phyloP scores from a whole-genome alignment of 2,329 filamentous ascomycete species.

The Acephala macrosclerotiorum region DNA sequence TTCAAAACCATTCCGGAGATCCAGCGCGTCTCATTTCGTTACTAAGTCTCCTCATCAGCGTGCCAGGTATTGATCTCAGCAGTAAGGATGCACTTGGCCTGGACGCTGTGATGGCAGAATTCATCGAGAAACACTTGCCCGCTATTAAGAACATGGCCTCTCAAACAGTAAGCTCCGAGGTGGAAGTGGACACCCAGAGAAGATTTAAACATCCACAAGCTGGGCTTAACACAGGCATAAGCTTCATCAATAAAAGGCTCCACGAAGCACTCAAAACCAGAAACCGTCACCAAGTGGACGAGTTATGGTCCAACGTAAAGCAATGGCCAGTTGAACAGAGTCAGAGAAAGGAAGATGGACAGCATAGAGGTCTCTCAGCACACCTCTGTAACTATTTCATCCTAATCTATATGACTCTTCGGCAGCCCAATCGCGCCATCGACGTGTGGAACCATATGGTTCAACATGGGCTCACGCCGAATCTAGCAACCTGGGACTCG shows the following conservation, averaged over 20 bases:
- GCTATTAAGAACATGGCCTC: conserved; percentile 23
- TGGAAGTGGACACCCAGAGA: conserved; percentile 2
- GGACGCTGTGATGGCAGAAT: conserved; percentile 23
- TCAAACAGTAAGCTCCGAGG: not conserved
- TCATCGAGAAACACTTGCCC: conserved; percentile 32
- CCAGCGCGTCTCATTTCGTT: conserved; percentile 23
- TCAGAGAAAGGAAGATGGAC: not conserved
- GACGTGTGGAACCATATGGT: conserved; percentile 65
- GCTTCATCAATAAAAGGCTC: conserved; percentile 32
- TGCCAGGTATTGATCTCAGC: conserved; percentile 22
- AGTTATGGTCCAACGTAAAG: conserved; percentile 37
- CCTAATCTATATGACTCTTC: conserved; percentile 53
- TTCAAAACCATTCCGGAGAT: conserved; percentile 15
- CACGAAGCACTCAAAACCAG: conserved; percentile 33
- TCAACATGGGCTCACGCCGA: conserved; percentile 62
- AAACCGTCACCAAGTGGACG: conserved; percentile 35
- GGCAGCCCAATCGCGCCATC: conserved; percentile 52
- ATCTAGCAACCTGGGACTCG: conserved; percentile 71
- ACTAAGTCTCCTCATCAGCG: conserved; percentile 24
- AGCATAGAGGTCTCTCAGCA: conserved; percentile 30
- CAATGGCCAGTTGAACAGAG: conserved; percentile 33
- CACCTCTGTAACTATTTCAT: conserved; percentile 55
- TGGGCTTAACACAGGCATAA: not conserved
- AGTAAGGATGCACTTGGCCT: conserved; percentile 2
- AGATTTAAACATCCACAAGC: not conserved